Percentiles rank a stretch among this genome's conserved stretches.
Conservation (phyloP, 495 filamentous ascomycete genomes). For the Tuber microsphaerosporum region DNA sequence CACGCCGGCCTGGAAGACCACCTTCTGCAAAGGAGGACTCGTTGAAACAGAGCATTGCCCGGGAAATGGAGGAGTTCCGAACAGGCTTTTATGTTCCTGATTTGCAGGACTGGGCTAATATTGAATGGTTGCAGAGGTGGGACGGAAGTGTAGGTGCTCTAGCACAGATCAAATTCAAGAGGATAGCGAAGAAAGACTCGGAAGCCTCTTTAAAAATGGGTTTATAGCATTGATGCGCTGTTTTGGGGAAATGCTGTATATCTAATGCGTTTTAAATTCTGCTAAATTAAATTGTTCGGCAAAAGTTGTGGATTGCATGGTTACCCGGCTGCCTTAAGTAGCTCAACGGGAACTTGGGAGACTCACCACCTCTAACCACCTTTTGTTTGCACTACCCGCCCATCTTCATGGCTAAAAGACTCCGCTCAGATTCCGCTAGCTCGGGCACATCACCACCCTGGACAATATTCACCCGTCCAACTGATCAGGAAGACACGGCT, state of each 20-base stretch:
- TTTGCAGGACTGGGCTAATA: slow-evolving; percentile 50
- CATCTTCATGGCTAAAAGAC: slow-evolving; percentile 18
- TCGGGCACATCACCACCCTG: slow-evolving; percentile 14
- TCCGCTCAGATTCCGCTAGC: slow-evolving; percentile 27
- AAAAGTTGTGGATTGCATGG: neutral
- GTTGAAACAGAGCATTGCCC: slow-evolving; percentile 60
- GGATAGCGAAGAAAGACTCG: slow-evolving; percentile 28
- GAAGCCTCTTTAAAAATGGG: neutral
- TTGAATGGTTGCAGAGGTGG: slow-evolving; percentile 53
- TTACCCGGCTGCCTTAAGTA: neutral
- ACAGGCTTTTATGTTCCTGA: slow-evolving; percentile 76
- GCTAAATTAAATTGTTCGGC: neutral
- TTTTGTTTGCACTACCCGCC: neutral
- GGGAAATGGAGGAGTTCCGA: slow-evolving; percentile 71
- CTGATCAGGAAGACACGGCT: slow-evolving; percentile 15
- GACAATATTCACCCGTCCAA: slow-evolving; percentile 24
- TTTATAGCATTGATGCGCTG: neutral
- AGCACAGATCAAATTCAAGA: slow-evolving; percentile 52
- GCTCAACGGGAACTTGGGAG: neutral
- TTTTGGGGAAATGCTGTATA: neutral
- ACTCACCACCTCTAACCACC: neutral
- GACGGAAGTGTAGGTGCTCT: slow-evolving; percentile 57
- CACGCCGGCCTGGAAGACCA: slow-evolving; percentile 74
- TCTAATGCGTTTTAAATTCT: neutral
- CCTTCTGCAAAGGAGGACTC: slow-evolving; percentile 68